Conservation (phyloP, 1,284 basidiomycete genomes). For the Hortiboletus rubellus region DNA sequence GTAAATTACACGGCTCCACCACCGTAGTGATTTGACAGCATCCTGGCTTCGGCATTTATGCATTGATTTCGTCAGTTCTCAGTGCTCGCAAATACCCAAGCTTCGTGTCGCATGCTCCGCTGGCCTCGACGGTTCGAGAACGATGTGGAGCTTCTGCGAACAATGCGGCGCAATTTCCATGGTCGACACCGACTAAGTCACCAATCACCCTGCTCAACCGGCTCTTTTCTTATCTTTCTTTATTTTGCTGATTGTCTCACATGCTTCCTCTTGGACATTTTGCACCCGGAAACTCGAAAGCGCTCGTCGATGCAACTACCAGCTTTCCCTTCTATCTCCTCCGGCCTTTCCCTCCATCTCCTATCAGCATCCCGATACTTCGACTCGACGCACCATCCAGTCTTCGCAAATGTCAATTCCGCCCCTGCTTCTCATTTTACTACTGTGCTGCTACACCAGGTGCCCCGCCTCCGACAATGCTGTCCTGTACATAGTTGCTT, state of each 20-base stretch:
- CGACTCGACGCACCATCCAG: constrained; percentile 22
- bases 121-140: constrained; percentile 58
- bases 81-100: constrained; percentile 77
- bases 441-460: constrained; percentile 22
- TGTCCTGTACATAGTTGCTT: constrained; percentile 34
- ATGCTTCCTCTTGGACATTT: constrained; percentile 25
- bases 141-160: constrained; percentile 86
- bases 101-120: constrained; percentile 65
- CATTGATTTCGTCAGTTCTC: constrained; percentile 43
- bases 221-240: constrained; percentile 35
- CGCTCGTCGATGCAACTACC: constrained; percentile 21
- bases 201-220: neutral
- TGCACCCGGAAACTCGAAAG: constrained; percentile 30
- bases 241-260: constrained; percentile 36
- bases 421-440: constrained; percentile 22
- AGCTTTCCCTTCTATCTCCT: neutral
- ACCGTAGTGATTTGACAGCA: constrained; percentile 14
- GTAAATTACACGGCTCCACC: constrained; percentile 30
- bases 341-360: constrained; percentile 16
- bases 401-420: constrained; percentile 18
- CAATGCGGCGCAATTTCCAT: constrained; percentile 85
- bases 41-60: constrained; percentile 7
- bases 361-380: constrained; percentile 14
- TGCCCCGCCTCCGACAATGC: constrained; percentile 24
- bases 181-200: constrained; percentile 66